phyloP scores from a whole-genome alignment of 257 asterid species.

The Solanum chilense region DNA sequence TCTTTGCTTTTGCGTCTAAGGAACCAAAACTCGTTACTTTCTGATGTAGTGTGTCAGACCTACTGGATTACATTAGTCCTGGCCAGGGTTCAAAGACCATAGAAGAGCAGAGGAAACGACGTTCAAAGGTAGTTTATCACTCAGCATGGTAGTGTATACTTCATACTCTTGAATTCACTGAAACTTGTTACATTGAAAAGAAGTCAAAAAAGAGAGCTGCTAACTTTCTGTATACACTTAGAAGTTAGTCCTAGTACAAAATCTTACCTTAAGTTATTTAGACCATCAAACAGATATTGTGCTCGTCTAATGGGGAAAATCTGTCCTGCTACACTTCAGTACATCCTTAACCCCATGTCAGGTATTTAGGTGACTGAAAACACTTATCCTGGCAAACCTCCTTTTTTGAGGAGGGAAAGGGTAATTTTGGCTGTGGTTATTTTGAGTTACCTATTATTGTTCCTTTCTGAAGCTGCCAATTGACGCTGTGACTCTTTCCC shows the following conservation, averaged over 20 bases:
- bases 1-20: constrained; percentile 7
- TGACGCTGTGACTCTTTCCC: not conserved
- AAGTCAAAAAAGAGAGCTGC: not conserved
- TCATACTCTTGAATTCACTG: not conserved
- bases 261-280: not conserved
- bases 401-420: not conserved
- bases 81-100: constrained; percentile 63
- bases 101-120: constrained; percentile 70
- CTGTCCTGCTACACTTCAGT: not conserved
- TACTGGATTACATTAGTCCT: constrained; percentile 89
- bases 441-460: not conserved
- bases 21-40: constrained; percentile 21
- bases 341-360: not conserved
- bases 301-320: not conserved
- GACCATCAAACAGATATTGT: not conserved
- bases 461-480: constrained; percentile 10
- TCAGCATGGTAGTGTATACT: not conserved
- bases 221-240: not conserved
- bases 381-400: not conserved
- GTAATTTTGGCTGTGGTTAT: not conserved
- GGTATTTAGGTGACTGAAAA: not conserved
- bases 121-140: constrained; percentile 57
- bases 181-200: not conserved
- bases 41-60: constrained; percentile 89
- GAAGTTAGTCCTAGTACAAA: not conserved